Base-by-base conservation (phyloP, 192 early-diverging fungal species). In the Rhizophagus prolifer region DNA sequence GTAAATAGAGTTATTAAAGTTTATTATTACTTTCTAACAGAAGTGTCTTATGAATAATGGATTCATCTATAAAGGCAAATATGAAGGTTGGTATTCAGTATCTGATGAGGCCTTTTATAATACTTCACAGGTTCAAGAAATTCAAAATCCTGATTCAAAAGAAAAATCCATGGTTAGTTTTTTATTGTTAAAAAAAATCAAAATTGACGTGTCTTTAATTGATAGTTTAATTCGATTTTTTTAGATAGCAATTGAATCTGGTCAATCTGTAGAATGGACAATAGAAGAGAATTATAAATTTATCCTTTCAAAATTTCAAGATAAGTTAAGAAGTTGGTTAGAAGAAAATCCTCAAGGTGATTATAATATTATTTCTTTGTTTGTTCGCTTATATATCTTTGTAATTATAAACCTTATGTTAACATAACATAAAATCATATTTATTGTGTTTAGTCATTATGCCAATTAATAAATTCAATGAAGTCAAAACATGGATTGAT, bases 231-330 rank as follows among this genome's bases (percentile, higher is more conserved):
- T 38, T n/a, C 7, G 36, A 38, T 38, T 38, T 63, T 38, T 30
- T 54, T 81, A 86, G 83, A 75, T 92, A 14, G 82, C 96, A 0
- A 92, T 86, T 21, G 97, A 97, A 79, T 91, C 95, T 10, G 94
- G 95, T 0, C 88, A 94, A 78, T 78, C 70, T 1, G 93, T 98
- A 9, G 94, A 96, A 80, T 97, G 96, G 96, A 93, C 91, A 1
- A 81, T 80, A 4, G 97, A 98, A 74, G 93, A 93, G 69, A 98
- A 97, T 82, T 97, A 97, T 88, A 97, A 95, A 80, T 97, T 98
- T 75, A 84, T 85, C 59, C 81, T 98, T 28, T 88, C 89, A 14
- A 82, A 67, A 16, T 92, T 95, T 66, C 75, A 87, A 28, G 82
- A 87, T 31, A 75, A 76, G 50, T 81, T 98, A 68, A 58, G 88